Conservation (phyloP, 345 rosid genomes). For the Erucastrum elatum region DNA sequence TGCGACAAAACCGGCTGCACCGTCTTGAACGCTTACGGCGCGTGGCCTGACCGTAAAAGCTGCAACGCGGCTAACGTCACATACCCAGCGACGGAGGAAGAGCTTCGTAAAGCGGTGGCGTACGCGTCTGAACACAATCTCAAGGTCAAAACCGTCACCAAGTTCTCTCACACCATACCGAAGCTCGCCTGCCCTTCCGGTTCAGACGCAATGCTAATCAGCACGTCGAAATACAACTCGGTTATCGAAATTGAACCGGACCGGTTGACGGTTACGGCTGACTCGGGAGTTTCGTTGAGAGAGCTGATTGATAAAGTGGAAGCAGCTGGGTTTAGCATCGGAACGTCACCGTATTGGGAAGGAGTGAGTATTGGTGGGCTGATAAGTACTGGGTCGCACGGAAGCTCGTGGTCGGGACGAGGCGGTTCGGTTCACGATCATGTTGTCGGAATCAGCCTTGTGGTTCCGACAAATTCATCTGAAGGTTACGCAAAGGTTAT, state of each 20-base stretch:
- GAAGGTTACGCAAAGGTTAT: constrained; percentile 69
- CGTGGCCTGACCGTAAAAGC: constrained; percentile 69
- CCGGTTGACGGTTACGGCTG: constrained; percentile 57
- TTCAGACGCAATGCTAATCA: constrained; percentile 55
- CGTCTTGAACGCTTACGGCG: constrained; percentile 68
- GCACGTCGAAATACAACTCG: constrained; percentile 57
- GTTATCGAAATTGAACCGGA: constrained; percentile 51
- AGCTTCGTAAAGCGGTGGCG: constrained; percentile 61
- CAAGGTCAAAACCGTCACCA: constrained; percentile 68
- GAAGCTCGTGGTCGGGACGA: constrained; percentile 91
- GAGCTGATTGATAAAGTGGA: constrained; percentile 68
- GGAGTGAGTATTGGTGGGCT: constrained; percentile 88
- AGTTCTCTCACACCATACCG: constrained; percentile 77
- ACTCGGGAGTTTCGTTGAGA: constrained; percentile 69
- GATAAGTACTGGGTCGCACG: constrained; percentile 85
- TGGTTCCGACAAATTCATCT: constrained; percentile 55
- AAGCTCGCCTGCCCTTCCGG: constrained; percentile 77
- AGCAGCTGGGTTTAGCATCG: constrained; percentile 61
- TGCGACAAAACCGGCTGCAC: constrained; percentile 61
- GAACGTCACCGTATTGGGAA: constrained; percentile 87
- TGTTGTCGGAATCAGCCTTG: constrained; percentile 63
- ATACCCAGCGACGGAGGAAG: constrained; percentile 73
- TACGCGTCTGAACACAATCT: constrained; percentile 51
- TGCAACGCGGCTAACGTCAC: constrained; percentile 52
- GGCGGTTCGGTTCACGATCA: constrained; percentile 96